Base-by-base conservation (phyloP, 1,284 basidiomycete species). In the Inonotus obliquus region DNA sequence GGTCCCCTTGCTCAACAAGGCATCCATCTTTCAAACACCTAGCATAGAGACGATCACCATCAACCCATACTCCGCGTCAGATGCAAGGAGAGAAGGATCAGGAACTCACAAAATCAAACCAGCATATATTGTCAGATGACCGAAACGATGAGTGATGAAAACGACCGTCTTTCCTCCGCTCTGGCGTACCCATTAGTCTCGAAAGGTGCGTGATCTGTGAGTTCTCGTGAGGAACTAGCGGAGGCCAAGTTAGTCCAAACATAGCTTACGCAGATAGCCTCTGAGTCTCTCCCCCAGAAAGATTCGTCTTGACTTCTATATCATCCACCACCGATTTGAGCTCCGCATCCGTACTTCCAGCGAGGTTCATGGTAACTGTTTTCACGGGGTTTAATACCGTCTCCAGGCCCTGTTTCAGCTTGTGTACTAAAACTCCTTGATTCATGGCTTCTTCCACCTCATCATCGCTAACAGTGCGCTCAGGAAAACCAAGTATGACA, bases 81-180 rank as follows among this genome's bases (percentile, higher is more conserved):
- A n/a, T n/a, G n/a, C n/a, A n/a, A n/a, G n/a, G n/a, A n/a, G n/a
- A n/a, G n/a, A n/a, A n/a, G n/a, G n/a, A n/a, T n/a, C n/a, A n/a
- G n/a, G n/a, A n/a, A 66, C 76, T 63, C 57, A 79, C 77, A 80
- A 44, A 61, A 80, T 76, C 10, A 73, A 48, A 66, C 79, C 76
- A 4, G 78, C 78, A 45, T 72, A 67, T 54, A 72, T 69, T 7
- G 71, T 72, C 10, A 78, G 60, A 45, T 69, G 68, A 5, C 68
- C 72, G 57, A 78, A 73, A 17, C 72, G 69, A 61, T 78, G 77
- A 2, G 76, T 74, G 2, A 78, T 76, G 35, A 77, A 70, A 51
- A 79, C 68, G 61, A 74, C 68, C 0, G 76, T 78, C 60, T 71
- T 75, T 1, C 73, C 73, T 5, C 67, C 65, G 23, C 70, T 60